Evolutionary conservation across 139 green algal genomes (phyloP).

Genomic region (Haematococcus sp.): DNA sequence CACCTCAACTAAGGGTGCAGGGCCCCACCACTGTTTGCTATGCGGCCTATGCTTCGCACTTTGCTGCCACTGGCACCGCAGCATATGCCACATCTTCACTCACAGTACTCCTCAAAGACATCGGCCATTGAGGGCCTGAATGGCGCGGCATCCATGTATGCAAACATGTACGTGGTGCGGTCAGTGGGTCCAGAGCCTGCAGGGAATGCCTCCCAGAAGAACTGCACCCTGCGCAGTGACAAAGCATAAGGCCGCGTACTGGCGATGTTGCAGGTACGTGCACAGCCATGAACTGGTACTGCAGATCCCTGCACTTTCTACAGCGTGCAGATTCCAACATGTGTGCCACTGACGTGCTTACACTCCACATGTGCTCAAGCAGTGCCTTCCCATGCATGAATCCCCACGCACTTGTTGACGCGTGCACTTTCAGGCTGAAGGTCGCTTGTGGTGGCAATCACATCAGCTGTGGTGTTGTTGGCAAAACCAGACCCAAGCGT

Average conservation of each 20-base stretch:
- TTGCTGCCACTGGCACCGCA: too few relatives aligned
- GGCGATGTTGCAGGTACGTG: too few relatives aligned
- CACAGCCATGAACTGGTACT: too few relatives aligned
- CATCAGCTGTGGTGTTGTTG: slow-evolving; percentile 81
- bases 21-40: too few relatives aligned
- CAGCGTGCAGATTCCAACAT: too few relatives aligned
- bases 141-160: slow-evolving; percentile 83
- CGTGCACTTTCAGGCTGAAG: slow-evolving; percentile 19
- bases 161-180: slow-evolving; percentile 97
- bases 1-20: too few relatives aligned
- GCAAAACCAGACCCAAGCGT: slow-evolving; percentile 75
- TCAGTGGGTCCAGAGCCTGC: slow-evolving; percentile 65
- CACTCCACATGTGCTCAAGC: too few relatives aligned
- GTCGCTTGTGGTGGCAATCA: slow-evolving; percentile 74
- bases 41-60: too few relatives aligned
- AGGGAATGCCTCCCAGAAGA: slow-evolving; percentile 93
- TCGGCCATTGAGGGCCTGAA: slow-evolving; percentile 64
- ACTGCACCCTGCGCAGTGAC: slow-evolving; percentile 54
- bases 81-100: background rate
- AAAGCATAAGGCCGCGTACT: too few relatives aligned
- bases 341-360: too few relatives aligned
- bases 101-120: slow-evolving; percentile 91
- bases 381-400: too few relatives aligned
- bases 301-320: too few relatives aligned
- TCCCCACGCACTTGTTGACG: slow-evolving; percentile 6